A percentile compares a stretch with the other conserved stretches of the same genome.
Evolutionary conservation across 2,329 filamentous ascomycete species (phyloP).

Genomic region (Didymella glomerata): DNA sequence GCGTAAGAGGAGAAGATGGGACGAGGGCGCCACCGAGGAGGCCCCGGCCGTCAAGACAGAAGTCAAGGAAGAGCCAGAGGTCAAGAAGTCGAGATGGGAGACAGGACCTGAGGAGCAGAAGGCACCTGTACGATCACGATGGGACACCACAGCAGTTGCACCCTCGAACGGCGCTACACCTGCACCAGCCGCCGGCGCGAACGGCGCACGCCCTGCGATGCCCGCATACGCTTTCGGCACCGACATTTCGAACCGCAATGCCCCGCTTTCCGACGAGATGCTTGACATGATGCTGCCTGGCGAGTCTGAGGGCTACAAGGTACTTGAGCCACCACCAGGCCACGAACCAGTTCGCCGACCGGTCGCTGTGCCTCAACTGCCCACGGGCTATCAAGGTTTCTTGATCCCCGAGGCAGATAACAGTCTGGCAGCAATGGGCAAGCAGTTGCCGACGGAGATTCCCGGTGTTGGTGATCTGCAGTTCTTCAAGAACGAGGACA

Average conservation of each 20-base stretch:
- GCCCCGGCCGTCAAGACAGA: constrained; percentile 32
- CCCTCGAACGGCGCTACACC: constrained; percentile 35
- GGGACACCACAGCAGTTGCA: constrained; percentile 46
- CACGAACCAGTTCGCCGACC: constrained; percentile 81
- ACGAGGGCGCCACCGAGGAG: constrained; percentile 67
- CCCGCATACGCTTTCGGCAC: constrained; percentile 76
- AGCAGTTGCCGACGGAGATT: constrained; percentile 93
- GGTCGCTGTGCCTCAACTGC: constrained; percentile 78
- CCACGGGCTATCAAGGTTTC: constrained; percentile 77
- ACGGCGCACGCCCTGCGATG: constrained; percentile 31
- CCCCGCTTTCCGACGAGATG: constrained; percentile 89
- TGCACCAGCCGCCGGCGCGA: constrained; percentile 31
- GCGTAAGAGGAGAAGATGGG: constrained; percentile 91
- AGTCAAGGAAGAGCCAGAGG: constrained; percentile 29
- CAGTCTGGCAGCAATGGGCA: constrained; percentile 76
- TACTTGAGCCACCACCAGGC: constrained; percentile 87
- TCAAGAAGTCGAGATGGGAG: constrained; percentile 75
- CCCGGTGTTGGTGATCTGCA: constrained; percentile 95
- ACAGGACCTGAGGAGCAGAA: constrained; percentile 61
- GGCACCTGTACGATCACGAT: constrained; percentile 45
- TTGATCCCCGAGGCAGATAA: constrained; percentile 97
- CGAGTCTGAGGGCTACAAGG: constrained; percentile 89
- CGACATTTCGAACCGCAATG: constrained; percentile 81
- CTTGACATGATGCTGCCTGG: constrained; percentile 89
- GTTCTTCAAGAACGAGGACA: constrained; percentile 98